These are phyloP conservation scores for Lactarius akahatsu DNA, from an alignment of 768 basidiomycete genomes.

Conservation along the genomic window DNA sequence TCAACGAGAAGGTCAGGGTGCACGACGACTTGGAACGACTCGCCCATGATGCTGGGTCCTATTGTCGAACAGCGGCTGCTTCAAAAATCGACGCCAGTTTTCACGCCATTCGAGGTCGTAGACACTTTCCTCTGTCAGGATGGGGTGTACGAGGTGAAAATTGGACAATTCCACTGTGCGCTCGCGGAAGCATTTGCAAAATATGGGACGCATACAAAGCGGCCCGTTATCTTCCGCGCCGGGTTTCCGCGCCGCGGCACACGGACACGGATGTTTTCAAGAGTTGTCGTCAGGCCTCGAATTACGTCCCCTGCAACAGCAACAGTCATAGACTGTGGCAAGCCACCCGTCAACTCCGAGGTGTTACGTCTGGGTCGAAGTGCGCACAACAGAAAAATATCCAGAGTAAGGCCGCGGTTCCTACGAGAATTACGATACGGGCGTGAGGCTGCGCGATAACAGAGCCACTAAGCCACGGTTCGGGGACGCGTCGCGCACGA, in stretches of 20 bases:
- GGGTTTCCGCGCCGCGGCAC: background rate
- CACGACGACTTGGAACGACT: background rate
- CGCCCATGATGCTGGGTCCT: constrained; percentile 2
- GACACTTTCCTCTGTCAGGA: constrained; percentile 18
- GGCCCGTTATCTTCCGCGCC: background rate
- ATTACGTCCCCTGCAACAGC: constrained; percentile 17
- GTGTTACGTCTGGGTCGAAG: background rate
- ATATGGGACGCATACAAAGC: constrained; percentile 27
- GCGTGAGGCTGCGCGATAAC: constrained; percentile 25
- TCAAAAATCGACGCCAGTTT: constrained; percentile 27
- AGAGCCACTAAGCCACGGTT: constrained; percentile 21
- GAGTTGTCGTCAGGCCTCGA: constrained; percentile 23
- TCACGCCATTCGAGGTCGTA: constrained; percentile 30
- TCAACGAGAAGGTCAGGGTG: background rate
- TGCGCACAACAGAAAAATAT: constrained; percentile 26
- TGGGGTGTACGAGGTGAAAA: constrained; percentile 13
- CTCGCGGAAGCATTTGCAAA: constrained; percentile 17
- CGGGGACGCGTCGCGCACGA: constrained; percentile 12
- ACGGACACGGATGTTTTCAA: constrained; percentile 18
- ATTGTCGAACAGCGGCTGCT: constrained; percentile 18
- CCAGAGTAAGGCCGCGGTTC: constrained; percentile 15
- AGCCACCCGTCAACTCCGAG: background rate
- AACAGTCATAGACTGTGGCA: constrained; percentile 22
- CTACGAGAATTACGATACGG: constrained; percentile 16
- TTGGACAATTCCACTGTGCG: background rate